Evolutionary conservation across 2,329 filamentous ascomycete genomes (phyloP).

Genomic region (Neonectria magnoliae): DNA sequence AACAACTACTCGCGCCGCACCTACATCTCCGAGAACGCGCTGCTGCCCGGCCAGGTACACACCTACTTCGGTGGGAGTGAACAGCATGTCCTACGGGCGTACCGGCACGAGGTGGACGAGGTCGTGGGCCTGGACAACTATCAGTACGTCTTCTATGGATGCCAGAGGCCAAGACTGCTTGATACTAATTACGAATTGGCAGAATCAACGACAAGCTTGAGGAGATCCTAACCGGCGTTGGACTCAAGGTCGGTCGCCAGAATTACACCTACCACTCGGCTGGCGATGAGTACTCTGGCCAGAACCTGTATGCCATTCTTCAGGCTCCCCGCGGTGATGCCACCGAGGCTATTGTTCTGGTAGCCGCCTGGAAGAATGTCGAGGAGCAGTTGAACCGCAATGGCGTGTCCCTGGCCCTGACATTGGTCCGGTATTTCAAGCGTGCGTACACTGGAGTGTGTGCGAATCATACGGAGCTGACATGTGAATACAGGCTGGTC

Average conservation of each 20-base stretch:
- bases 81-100: conserved; percentile 92
- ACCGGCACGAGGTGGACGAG: conserved; percentile 81
- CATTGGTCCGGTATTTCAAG: conserved; percentile 94
- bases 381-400: conserved; percentile 83
- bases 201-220: conserved; percentile 77
- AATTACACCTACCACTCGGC: conserved; percentile 86
- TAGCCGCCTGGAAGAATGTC: conserved; percentile 88
- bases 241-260: conserved; percentile 88
- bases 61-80: conserved; percentile 98
- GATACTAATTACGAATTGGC: background rate
- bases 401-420: conserved; percentile 86
- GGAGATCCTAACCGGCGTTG: conserved; percentile 78
- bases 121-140: conserved; percentile 64
- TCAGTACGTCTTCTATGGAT: conserved; percentile 54
- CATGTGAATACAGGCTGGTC: conserved; percentile 77
- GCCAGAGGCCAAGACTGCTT: background rate
- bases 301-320: conserved; percentile 94
- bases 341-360: conserved; percentile 93
- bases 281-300: conserved; percentile 77
- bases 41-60: conserved; percentile 94
- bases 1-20: conserved; percentile 91
- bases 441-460: conserved; percentile 54
- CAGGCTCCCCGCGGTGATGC: conserved; percentile 95
- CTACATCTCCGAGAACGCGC: conserved; percentile 97
- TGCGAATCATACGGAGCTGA: conserved; percentile 28